phyloP scores from a whole-genome alignment of 495 filamentous ascomycete genomes.

The Elasticomyces elasticus region DNA sequence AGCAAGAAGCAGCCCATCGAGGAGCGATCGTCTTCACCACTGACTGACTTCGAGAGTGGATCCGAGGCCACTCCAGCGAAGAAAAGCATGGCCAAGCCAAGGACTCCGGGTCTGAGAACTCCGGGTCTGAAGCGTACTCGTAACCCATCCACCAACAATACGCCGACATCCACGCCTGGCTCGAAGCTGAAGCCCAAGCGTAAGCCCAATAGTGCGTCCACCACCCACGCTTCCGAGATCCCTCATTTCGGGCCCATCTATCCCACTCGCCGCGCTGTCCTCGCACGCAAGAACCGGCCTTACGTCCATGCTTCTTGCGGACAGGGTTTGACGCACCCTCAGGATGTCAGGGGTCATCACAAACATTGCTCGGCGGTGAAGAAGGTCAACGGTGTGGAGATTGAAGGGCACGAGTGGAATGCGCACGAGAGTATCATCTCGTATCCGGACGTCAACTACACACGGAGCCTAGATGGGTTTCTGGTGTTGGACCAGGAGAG shows the following conservation, averaged over 20 bases:
- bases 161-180: background rate
- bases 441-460: background rate
- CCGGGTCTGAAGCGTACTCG: background rate
- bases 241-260: background rate
- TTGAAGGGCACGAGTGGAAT: background rate
- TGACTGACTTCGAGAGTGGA: background rate
- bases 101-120: background rate
- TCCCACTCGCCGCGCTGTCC: constrained; percentile 2
- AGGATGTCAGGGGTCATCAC: background rate
- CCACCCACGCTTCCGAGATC: background rate
- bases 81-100: too few species aligned
- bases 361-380: background rate
- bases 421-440: background rate
- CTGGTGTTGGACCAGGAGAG: background rate
- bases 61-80: background rate
- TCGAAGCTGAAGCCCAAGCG: background rate
- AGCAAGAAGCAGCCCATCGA: background rate
- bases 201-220: background rate
- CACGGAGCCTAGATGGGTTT: background rate
- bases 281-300: background rate
- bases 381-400: background rate
- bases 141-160: background rate
- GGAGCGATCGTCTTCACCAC: background rate
- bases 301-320: constrained; percentile 1
- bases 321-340: background rate